These are phyloP conservation scores for Capsicum baccatum DNA, from an alignment of 257 asterid genomes.

Conservation along the genomic window DNA sequence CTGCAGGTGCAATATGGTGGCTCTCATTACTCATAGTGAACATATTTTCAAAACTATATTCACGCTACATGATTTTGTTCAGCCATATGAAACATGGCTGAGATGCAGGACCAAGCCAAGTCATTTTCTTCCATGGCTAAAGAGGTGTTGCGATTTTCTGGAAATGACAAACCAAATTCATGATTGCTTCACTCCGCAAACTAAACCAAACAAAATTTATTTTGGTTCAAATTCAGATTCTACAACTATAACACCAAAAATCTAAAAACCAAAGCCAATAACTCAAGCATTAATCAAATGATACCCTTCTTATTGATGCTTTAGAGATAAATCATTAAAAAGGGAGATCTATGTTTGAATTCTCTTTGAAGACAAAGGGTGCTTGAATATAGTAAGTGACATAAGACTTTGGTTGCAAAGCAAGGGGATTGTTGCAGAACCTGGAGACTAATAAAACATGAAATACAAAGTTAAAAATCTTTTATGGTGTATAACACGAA, in stretches of 20 bases:
- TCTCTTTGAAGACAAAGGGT: constrained; percentile 41
- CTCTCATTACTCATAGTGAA: background rate
- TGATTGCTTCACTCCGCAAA: constrained; percentile 30
- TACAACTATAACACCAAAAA: no score
- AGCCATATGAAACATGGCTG: constrained; percentile 29
- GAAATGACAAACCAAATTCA: constrained; percentile 52
- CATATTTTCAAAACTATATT: background rate
- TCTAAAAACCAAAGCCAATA: no score
- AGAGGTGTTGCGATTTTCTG: constrained; percentile 69
- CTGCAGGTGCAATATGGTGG: constrained; percentile 64
- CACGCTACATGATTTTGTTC: background rate
- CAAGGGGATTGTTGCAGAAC: constrained; percentile 44
- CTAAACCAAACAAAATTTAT: no score
- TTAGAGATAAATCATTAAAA: no score
- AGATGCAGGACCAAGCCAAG: constrained; percentile 88
- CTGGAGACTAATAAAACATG: constrained; percentile 49
- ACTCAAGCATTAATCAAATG: no score
- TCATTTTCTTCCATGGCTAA: constrained; percentile 91
- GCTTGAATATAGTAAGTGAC: constrained; percentile 45
- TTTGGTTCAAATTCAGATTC: no score
- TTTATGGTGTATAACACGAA: background rate
- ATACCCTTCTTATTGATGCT: no score
- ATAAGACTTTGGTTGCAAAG: constrained; percentile 43
- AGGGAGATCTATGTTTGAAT: background rate
- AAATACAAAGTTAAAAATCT: background rate